Evolutionary conservation across 2,329 filamentous ascomycete species (phyloP).

Genomic region (Botryotinia convoluta): DNA sequence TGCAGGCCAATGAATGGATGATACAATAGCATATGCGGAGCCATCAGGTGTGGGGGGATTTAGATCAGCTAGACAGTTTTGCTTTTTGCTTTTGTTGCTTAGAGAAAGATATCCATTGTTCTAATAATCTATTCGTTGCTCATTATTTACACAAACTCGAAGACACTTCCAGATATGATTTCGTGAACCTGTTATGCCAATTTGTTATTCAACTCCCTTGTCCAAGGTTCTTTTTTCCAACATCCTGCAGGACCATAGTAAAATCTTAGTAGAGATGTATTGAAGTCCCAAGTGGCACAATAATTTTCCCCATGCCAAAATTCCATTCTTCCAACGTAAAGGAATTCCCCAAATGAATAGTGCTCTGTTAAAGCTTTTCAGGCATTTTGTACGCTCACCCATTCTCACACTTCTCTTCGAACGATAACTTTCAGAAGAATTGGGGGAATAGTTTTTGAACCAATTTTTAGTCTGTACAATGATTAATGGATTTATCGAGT

Average conservation of each 20-base stretch:
- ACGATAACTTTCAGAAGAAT: neutral
- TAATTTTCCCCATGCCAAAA: too few species aligned
- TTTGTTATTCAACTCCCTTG: neutral
- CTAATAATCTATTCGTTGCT: neutral
- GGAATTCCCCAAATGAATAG: too few species aligned
- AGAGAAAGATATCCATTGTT: constrained; percentile 14
- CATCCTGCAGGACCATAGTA: neutral
- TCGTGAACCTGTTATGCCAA: neutral
- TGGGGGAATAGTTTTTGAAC: too few species aligned
- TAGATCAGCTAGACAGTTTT: neutral
- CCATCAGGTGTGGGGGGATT: neutral
- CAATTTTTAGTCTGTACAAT: too few species aligned
- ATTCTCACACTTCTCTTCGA: neutral
- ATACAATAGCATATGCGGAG: too few species aligned
- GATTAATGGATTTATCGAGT: too few species aligned
- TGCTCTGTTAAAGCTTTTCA: too few species aligned
- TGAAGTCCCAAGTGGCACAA: neutral
- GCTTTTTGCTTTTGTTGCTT: neutral
- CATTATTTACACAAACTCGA: neutral
- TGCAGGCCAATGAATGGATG: neutral
- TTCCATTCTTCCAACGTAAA: too few species aligned
- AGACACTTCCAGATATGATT: neutral
- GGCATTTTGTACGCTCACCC: neutral
- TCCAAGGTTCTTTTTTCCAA: too few species aligned
- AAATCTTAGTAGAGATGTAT: neutral